Evolutionary conservation across 2,329 filamentous ascomycete genomes (phyloP).

Genomic region (Penicillium italicum): DNA sequence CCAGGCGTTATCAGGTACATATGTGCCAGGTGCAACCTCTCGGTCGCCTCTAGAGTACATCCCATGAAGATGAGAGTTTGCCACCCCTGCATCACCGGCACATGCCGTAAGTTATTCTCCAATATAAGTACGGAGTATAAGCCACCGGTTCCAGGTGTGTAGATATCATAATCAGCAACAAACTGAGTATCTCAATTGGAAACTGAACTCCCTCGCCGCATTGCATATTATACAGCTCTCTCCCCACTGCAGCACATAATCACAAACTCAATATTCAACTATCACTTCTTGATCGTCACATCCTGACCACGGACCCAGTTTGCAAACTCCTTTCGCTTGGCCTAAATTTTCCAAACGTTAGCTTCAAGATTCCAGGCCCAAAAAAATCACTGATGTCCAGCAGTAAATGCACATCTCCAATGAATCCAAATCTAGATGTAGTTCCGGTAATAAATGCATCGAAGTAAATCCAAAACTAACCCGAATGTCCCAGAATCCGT

Average conservation of each 20-base stretch:
- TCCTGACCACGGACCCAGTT: conserved; percentile 60
- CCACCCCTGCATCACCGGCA: background rate
- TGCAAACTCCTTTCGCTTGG: conserved; percentile 70
- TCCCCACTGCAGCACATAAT: background rate
- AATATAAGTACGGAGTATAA: background rate
- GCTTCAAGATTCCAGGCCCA: background rate
- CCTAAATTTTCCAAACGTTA: conserved; percentile 33
- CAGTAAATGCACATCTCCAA: background rate
- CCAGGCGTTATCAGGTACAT: no score
- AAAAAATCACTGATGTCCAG: background rate
- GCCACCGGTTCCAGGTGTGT: background rate
- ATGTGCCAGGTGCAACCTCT: background rate
- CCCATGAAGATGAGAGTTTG: background rate
- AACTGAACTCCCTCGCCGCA: conserved; percentile 13
- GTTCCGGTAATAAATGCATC: background rate
- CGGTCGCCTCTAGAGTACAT: background rate
- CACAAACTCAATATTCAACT: background rate
- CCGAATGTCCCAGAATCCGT: conserved; percentile 84
- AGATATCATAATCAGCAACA: background rate
- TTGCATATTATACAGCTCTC: conserved; percentile 21
- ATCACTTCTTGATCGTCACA: conserved; percentile 25
- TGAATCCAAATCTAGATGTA: background rate
- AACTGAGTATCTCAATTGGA: conserved; percentile 7
- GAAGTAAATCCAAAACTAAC: conserved; percentile 43
- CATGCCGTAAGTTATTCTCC: background rate